Base-by-base conservation (phyloP, 768 basidiomycete genomes). In the Xerocomus spinulosus region DNA sequence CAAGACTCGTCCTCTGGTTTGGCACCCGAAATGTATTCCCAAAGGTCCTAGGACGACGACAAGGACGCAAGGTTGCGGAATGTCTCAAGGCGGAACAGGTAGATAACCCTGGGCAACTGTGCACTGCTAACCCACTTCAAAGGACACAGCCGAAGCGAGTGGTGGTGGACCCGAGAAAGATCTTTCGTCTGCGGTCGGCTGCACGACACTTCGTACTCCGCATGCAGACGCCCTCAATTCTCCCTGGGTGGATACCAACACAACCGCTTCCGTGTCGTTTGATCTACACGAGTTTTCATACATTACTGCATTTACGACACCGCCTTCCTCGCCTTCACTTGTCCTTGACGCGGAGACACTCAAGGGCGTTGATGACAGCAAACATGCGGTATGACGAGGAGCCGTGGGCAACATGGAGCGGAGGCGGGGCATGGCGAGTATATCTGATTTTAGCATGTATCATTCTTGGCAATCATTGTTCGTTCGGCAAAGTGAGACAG, bases 201-300 rank as follows among this genome's bases (percentile, higher is more conserved):
- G 53, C 43, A 28, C 21, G 5, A 60, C 52, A 1, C 46, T 48
- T 23, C 49, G 24, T 9, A 35, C 43, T 24, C 34, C 45, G 39
- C 53, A 28, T 5, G 10, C 44, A 18, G 35, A 42, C 10, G 29
- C 15, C 21, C 43, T 41, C 6, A 44, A 56, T 36, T 59, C 55
- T 8, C 62, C 53, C 2, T 46, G 43, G 28, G 40, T 21, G 46
- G 42, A 49, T 12, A 47, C 51, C 13, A 48, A 35, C 28, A 52
- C 52, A 12, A 33, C 51, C 23, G 40, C 50, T 24, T 56, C 51
- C 41, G 45, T 48, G 12, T 50, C 52, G 30, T 61, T 55, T 15
- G 63, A 68, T 40, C 34, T 66, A 49, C 51, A 60, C 50, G 63
- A 63, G 53, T 59, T 61, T 59, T 68, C 66, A 24, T 61, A 66